phyloP scores from a whole-genome alignment of 2,329 filamentous ascomycete species.

The Fulvia fulva region DNA sequence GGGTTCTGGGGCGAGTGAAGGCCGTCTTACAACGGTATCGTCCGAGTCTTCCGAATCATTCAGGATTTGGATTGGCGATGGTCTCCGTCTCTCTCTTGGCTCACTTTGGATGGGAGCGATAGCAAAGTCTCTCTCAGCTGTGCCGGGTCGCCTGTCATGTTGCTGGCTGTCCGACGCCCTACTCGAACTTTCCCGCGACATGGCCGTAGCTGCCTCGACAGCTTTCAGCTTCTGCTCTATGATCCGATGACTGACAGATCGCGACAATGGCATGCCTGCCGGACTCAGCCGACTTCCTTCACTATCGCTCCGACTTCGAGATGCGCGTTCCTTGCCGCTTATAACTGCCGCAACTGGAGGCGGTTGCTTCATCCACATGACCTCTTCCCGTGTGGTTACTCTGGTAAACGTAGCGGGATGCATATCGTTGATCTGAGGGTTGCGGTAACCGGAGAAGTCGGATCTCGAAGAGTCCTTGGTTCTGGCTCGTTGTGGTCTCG shows the following conservation, averaged over 20 bases:
- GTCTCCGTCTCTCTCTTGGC: slow-evolving; percentile 7
- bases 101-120: slow-evolving; percentile 9
- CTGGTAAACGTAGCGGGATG: slow-evolving; percentile 48
- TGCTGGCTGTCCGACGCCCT: slow-evolving; percentile 24
- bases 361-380: slow-evolving; percentile 88
- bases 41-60: slow-evolving; percentile 18
- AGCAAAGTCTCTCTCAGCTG: slow-evolving; percentile 21
- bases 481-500: slow-evolving; percentile 34
- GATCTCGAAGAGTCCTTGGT: slow-evolving; percentile 12
- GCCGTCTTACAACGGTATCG: slow-evolving; percentile 15
- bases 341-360: slow-evolving; percentile 87
- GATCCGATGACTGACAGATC: slow-evolving; percentile 38
- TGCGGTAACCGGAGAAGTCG: slow-evolving; percentile 27
- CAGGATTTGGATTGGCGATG: slow-evolving; percentile 14
- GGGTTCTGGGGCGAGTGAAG: slow-evolving; percentile 12
- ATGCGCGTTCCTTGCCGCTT: slow-evolving; percentile 74
- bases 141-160: slow-evolving; percentile 25
- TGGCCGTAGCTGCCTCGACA: slow-evolving; percentile 30
- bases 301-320: slow-evolving; percentile 54
- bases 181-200: slow-evolving; percentile 37
- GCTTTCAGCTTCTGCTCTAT: slow-evolving; percentile 31
- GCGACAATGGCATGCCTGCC: slow-evolving; percentile 20
- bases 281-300: slow-evolving; percentile 37
- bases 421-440: slow-evolving; percentile 67
- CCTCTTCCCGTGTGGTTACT: slow-evolving; percentile 51